A percentile compares a stretch with the other conserved stretches of the same genome.
phyloP scores from a whole-genome alignment of 495 filamentous ascomycete genomes.

The Xylaria castorea region DNA sequence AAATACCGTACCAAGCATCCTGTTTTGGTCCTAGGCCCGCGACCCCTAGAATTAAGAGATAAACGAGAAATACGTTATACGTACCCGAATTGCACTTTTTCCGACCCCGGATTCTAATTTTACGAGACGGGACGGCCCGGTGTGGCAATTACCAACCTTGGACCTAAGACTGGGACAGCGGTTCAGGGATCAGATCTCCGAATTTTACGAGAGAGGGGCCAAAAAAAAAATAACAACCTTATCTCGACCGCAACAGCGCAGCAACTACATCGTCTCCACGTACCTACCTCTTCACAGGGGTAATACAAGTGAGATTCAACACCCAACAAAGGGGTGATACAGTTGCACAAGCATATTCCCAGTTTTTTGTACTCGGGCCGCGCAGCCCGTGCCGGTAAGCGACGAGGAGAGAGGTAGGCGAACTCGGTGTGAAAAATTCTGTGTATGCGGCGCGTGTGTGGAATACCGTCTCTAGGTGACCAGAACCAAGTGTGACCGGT shows the following conservation, averaged over 20 bases:
- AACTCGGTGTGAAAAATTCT: not conserved
- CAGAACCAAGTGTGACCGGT: not conserved
- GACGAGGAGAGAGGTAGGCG: not conserved
- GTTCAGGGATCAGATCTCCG: conserved; percentile 13
- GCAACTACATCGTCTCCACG: conserved; percentile 9
- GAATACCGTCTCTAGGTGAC: not conserved
- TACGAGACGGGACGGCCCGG: conserved; percentile 19
- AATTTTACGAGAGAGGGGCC: not conserved
- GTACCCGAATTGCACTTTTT: not conserved
- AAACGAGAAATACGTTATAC: not conserved
- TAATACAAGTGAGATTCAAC: conserved; percentile 24
- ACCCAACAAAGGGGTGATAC: conserved; percentile 10
- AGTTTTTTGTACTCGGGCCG: conserved; percentile 9
- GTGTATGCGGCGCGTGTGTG: not conserved
- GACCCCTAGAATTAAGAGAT: not conserved
- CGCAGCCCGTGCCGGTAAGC: conserved; percentile 6
- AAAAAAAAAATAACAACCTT: conserved; percentile 17
- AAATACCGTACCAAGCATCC: not conserved
- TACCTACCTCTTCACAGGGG: not conserved
- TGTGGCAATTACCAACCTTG: conserved; percentile 1
- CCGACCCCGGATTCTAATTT: not conserved
- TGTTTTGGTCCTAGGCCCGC: not conserved
- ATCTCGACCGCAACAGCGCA: conserved; percentile 14
- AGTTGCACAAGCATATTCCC: conserved; percentile 6
- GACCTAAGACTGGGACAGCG: not conserved